Conservation (phyloP, 2,329 filamentous ascomycete genomes). For the Fonsecaea pedrosoi region DNA sequence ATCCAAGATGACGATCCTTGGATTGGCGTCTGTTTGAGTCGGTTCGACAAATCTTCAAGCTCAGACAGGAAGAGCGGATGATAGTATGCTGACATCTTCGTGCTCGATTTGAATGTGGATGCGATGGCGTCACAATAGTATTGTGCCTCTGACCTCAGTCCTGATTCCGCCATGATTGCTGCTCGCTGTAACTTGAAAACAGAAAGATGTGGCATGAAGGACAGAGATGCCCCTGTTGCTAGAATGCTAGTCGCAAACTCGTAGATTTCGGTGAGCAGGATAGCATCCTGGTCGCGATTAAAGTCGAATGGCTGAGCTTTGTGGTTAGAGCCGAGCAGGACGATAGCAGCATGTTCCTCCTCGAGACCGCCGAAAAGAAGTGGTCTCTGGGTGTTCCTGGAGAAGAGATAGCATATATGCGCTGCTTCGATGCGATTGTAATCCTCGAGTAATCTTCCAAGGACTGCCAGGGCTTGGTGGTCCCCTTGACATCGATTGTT, state of each 20-base stretch:
- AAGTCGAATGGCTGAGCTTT: constrained; percentile 72
- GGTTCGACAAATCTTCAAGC: constrained; percentile 82
- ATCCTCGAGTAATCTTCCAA: constrained; percentile 80
- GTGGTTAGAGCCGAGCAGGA: constrained; percentile 86
- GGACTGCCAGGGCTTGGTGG: constrained; percentile 74
- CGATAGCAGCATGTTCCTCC: constrained; percentile 77
- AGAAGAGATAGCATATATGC: constrained; percentile 92
- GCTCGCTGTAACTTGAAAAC: constrained; percentile 93
- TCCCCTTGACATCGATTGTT: constrained; percentile 88
- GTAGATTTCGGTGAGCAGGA: constrained; percentile 95
- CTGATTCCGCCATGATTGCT: constrained; percentile 80
- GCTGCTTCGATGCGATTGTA: constrained; percentile 92
- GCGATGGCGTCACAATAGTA: constrained; percentile 89
- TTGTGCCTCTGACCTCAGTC: constrained; percentile 80
- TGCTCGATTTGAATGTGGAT: constrained; percentile 76
- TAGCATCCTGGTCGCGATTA: constrained; percentile 78
- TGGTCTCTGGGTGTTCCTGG: constrained; percentile 59
- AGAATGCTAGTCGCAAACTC: constrained; percentile 85
- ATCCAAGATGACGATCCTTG: constrained; percentile 88
- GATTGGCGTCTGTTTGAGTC: constrained; percentile 83
- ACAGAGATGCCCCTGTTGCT: constrained; percentile 55
- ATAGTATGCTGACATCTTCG: constrained; percentile 85
- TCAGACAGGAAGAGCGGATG: constrained; percentile 74
- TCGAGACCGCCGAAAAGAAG: constrained; percentile 82
- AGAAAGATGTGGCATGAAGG: constrained; percentile 79